Base-by-base conservation (phyloP, 352 stramenopile genomes). In the Thalassiosira livingstoniorum region DNA sequence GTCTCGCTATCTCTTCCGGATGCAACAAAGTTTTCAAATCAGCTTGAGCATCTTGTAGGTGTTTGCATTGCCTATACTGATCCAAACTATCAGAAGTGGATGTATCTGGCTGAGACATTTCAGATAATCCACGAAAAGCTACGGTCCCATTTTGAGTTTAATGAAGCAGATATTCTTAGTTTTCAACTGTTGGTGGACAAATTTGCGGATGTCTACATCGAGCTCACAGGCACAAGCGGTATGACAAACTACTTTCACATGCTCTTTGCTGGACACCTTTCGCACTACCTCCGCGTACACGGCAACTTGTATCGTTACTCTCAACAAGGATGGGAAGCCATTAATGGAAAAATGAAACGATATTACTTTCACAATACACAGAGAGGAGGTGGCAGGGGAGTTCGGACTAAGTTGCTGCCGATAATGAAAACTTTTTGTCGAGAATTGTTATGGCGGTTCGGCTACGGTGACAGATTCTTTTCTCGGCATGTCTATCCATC, bases 201-300 rank as follows among this genome's bases (percentile, higher is more conserved):
- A n/a, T 63, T 63, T 35, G 25, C 7, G 15, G 55, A 63, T 10
- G 7, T 63, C 7, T 7, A 35, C 25, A 63, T 63, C 7, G 55
- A 63, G 31, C 31, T 21, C 7, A 37, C 25, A 21, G 55, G 55
- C 10, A 31, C 7, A 31, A 15, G 62, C 18, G 71, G 71, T n/a
- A 65, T 73, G 4, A 80, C 71, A 11, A 80, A 80, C 31, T 80
- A 80, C 39, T 62, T 74, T 57, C 71, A 80, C 32, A 55, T 80
- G 25, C 23, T 80, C 2, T 25, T 23, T 63, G 10, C 61, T 39
- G 58, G 71, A 4, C 71, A 80, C 43, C 5, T 80, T 55, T 23
- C 43, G 4, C 21, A 80, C 21, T 80, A 65, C 32, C 45, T 80
- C 15, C 13, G 45, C 2, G 10, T 27, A 23, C 58, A 61, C 11